Evolutionary conservation across 164 flowering plant species (phyloP).

Genomic region (Buxus sempervirens): DNA sequence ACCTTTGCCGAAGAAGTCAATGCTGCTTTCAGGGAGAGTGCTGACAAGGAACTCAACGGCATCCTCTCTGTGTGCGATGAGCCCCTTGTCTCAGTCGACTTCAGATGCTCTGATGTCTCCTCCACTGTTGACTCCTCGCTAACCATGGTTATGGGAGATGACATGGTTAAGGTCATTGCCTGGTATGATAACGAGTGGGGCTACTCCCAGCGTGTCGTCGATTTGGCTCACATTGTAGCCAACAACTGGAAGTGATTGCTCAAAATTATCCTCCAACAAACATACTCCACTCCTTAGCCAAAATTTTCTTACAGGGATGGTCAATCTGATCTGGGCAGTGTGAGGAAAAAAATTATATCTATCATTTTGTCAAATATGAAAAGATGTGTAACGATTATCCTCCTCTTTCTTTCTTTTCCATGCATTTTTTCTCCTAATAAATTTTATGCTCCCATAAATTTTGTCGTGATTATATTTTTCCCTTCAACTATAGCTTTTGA

Average conservation of each 20-base stretch:
- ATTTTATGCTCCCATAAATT: too few species aligned
- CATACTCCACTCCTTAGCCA: too few species aligned
- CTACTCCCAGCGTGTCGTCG: constrained; percentile 73
- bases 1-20: constrained; percentile 78
- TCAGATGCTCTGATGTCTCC: constrained; percentile 63
- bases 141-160: constrained; percentile 81
- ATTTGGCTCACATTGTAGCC: constrained; percentile 71
- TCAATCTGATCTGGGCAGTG: too few species aligned
- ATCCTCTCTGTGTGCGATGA: constrained; percentile 69
- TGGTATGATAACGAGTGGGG: constrained; percentile 87
- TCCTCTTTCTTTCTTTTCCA: too few species aligned
- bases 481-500: too few species aligned
- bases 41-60: constrained; percentile 61
- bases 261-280: too few species aligned
- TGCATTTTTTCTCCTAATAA: too few species aligned
- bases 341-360: too few species aligned
- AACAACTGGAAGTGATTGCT: constrained; percentile 63
- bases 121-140: constrained; percentile 66
- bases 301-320: too few species aligned
- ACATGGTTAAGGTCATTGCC: constrained; percentile 76
- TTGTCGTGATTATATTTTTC: too few species aligned
- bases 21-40: constrained; percentile 63
- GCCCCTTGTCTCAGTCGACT: constrained; percentile 67
- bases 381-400: too few species aligned
- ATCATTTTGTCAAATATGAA: too few species aligned